Percentiles rank a stretch among this genome's conserved stretches.
These are phyloP conservation scores for Chrysophaeum taylorii DNA, from an alignment of 352 stramenopile species.

Conservation along the genomic window DNA sequence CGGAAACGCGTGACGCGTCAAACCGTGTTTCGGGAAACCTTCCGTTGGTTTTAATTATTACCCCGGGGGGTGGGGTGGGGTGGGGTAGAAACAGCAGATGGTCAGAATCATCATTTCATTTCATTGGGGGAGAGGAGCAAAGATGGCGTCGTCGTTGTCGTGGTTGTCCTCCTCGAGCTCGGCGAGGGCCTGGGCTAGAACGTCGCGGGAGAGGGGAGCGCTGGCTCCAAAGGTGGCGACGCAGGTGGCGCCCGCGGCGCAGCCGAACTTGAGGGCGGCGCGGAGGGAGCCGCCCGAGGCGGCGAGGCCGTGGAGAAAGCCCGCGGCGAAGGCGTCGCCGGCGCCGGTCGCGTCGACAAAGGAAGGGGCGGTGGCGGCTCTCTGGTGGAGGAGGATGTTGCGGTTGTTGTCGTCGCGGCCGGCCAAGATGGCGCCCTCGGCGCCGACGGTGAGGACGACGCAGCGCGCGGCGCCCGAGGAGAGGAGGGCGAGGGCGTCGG, in stretches of 20 bases:
- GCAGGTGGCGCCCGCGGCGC: neutral
- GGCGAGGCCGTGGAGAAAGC: constrained; percentile 41
- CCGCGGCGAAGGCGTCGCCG: constrained; percentile 64
- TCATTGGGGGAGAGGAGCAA: no score
- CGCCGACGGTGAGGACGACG: neutral
- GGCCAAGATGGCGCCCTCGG: constrained; percentile 41
- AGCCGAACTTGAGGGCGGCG: neutral
- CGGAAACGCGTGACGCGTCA: no score
- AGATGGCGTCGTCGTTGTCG: no score
- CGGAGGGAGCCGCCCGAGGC: neutral
- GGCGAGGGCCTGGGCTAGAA: no score
- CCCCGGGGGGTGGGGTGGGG: no score
- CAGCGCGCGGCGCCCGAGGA: neutral
- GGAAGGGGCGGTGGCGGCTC: constrained; percentile 38
- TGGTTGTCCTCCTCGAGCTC: no score
- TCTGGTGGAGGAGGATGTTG: constrained; percentile 39
- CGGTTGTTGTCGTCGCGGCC: no score
- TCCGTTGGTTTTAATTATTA: no score
- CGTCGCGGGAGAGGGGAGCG: constrained; percentile 8
- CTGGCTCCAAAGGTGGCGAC: neutral
- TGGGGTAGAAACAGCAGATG: no score
- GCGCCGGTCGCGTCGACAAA: constrained; percentile 63
- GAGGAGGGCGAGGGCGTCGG: neutral
- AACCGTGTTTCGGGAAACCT: no score
- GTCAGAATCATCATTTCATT: no score